phyloP scores from a whole-genome alignment of 129 eudicot genomes.

The Flaveria robusta region DNA sequence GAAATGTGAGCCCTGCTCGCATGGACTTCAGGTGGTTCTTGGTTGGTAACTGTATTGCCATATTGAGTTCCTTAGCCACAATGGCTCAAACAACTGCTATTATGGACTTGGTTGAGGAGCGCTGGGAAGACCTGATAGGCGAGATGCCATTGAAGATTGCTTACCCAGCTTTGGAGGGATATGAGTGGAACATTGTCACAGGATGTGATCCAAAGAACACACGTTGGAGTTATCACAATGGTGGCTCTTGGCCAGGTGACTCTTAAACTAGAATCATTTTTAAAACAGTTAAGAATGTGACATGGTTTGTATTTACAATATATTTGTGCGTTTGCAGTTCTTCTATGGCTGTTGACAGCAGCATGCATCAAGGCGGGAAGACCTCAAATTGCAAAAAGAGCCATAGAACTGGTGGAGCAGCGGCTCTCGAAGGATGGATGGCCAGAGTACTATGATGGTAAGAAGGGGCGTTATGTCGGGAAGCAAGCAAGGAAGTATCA shows the following conservation, averaged over 20 bases:
- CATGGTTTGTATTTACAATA: neutral
- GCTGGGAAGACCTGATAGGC: conserved; percentile 59
- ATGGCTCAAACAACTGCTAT: conserved; percentile 50
- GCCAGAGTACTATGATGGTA: conserved; percentile 78
- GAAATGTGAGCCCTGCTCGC: conserved; percentile 64
- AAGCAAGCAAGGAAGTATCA: conserved; percentile 66
- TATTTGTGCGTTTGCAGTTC: conserved; percentile 40
- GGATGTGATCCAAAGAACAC: conserved; percentile 69
- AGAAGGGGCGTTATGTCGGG: conserved; percentile 52
- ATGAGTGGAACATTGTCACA: conserved; percentile 53
- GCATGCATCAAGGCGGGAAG: conserved; percentile 72
- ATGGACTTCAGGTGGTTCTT: conserved; percentile 60
- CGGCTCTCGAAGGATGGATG: conserved; percentile 61
- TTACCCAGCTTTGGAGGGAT: conserved; percentile 61
- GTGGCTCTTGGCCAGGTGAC: conserved; percentile 72
- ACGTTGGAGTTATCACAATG: conserved; percentile 66
- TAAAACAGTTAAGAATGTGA: neutral
- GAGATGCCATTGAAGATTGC: conserved; percentile 60
- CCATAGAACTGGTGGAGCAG: conserved; percentile 54
- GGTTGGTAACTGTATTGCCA: conserved; percentile 51
- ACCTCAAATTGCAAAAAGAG: conserved; percentile 60
- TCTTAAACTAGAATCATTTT: neutral
- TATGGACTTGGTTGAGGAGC: conserved; percentile 60
- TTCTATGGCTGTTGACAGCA: conserved; percentile 69
- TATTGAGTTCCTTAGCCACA: conserved; percentile 46